A percentile compares a stretch with the other conserved stretches of the same genome.
Conservation (phyloP, 768 basidiomycete genomes). For the Boletus fagicola region DNA sequence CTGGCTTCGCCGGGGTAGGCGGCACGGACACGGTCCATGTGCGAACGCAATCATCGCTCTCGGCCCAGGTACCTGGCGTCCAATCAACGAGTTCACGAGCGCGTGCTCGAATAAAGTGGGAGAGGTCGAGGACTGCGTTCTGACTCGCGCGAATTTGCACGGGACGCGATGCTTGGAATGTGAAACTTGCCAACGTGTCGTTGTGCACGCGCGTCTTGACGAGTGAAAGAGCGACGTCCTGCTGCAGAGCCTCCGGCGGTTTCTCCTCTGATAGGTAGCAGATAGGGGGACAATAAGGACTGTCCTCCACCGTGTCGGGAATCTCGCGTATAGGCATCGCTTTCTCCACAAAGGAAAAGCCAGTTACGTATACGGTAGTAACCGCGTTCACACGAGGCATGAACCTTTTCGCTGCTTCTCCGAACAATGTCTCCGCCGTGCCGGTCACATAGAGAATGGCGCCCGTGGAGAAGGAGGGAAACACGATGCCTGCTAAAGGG, state of each 20-base stretch:
- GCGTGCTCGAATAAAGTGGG: slow-evolving; percentile 45
- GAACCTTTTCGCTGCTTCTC: slow-evolving; percentile 42
- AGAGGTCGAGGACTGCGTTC: slow-evolving; percentile 54
- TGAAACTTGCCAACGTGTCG: slow-evolving; percentile 51
- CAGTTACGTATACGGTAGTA: slow-evolving; percentile 49
- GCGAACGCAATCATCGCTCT: slow-evolving; percentile 62
- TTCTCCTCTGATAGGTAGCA: slow-evolving; percentile 50
- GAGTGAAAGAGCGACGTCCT: slow-evolving; percentile 30
- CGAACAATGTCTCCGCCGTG: slow-evolving; percentile 48
- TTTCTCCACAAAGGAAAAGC: slow-evolving; percentile 50
- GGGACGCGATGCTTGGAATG: slow-evolving; percentile 40
- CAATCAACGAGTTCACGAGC: slow-evolving; percentile 53
- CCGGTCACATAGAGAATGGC: slow-evolving; percentile 62
- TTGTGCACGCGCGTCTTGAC: slow-evolving; percentile 22
- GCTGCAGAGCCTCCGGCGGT: slow-evolving; percentile 26
- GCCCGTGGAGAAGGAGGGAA: slow-evolving; percentile 52
- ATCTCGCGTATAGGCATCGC: slow-evolving; percentile 53
- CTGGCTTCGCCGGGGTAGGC: slow-evolving; percentile 13
- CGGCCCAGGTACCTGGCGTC: slow-evolving; percentile 36
- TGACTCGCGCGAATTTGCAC: slow-evolving; percentile 41
- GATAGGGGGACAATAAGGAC: slow-evolving; percentile 62
- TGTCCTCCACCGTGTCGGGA: slow-evolving; percentile 28
- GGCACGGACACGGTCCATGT: slow-evolving; percentile 58
- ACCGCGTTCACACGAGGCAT: slow-evolving; percentile 51
- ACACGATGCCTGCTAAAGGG: slow-evolving; percentile 55